Percentiles rank a stretch among this genome's conserved stretches.
Evolutionary conservation across 176 grass and related monocot species (phyloP).

Genomic region (Saccharum spontaneum): DNA sequence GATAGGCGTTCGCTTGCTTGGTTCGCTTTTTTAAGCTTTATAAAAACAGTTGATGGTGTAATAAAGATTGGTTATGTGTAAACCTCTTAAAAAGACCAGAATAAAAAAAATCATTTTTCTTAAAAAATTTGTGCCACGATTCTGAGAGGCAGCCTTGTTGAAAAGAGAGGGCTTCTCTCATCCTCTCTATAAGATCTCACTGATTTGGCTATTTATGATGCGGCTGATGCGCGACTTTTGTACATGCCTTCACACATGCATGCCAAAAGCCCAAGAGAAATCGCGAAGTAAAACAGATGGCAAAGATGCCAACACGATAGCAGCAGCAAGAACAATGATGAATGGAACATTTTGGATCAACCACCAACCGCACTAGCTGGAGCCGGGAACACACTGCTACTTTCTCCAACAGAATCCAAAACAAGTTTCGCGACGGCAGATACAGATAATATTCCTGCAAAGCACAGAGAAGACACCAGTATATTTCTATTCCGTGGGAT

Average conservation of each 20-base stretch:
- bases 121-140: neutral
- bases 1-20: no score
- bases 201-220: neutral
- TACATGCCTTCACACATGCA: neutral
- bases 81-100: no score
- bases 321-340: constrained; percentile 21
- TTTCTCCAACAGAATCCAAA: constrained; percentile 27
- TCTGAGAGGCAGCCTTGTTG: neutral
- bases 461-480: neutral
- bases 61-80: no score
- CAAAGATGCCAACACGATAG: neutral
- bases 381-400: neutral
- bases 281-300: neutral
- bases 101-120: no score
- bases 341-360: constrained; percentile 18
- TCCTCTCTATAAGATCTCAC: neutral
- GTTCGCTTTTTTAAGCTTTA: no score
- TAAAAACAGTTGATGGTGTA: no score
- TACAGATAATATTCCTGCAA: neutral
- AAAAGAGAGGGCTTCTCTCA: neutral
- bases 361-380: constrained; percentile 27
- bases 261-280: neutral
- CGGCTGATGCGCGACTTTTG: neutral
- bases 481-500: constrained; percentile 5
- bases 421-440: neutral